Conservation (phyloP, 495 filamentous ascomycete genomes). For the Neurospora sublineolata region DNA sequence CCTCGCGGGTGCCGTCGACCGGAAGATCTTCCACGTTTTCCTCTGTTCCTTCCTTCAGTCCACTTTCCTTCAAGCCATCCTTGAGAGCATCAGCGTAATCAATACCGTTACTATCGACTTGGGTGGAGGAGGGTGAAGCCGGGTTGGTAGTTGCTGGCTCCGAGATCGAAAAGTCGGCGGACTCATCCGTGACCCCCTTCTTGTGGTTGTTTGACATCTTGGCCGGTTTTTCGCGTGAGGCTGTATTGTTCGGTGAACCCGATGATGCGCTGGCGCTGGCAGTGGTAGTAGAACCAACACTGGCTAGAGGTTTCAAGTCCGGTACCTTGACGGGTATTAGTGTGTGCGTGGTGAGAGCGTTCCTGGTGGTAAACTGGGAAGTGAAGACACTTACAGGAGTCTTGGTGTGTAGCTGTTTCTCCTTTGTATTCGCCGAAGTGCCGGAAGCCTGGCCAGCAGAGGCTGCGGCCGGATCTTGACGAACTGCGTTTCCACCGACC, state of each 20-base stretch:
- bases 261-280: background rate
- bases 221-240: background rate
- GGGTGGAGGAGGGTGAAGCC: background rate
- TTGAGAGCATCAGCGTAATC: background rate
- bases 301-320: background rate
- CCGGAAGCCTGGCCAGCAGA: background rate
- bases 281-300: background rate
- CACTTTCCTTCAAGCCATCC: background rate
- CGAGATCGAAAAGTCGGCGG: background rate
- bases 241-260: background rate
- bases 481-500: constrained; percentile 12
- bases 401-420: background rate
- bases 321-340: background rate
- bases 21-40: constrained; percentile 9
- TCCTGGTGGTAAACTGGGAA: background rate
- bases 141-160: background rate
- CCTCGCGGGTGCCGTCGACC: background rate
- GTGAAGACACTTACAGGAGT: constrained; percentile 1
- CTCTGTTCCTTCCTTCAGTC: constrained; percentile 5
- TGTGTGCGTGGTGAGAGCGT: background rate
- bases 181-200: constrained; percentile 1
- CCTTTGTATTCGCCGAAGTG: background rate
- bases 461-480: background rate
- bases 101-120: background rate
- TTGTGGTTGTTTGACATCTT: background rate